phyloP scores from a whole-genome alignment of 2,329 filamentous ascomycete species.

The Xylariaceae sp. region DNA sequence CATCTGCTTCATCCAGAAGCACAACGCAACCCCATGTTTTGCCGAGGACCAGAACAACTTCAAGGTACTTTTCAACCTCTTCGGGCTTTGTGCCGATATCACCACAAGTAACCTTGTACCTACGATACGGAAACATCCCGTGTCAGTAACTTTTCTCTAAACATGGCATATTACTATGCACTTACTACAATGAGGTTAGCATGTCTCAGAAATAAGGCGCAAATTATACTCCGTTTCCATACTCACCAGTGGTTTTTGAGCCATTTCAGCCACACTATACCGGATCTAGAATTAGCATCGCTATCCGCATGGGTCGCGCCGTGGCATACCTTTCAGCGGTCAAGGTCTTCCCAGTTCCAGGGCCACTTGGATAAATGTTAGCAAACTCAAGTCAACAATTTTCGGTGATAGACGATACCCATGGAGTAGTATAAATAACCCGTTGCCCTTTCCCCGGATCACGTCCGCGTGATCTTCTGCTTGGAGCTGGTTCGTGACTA shows the following conservation, averaged over 20 bases:
- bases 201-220: too few relatives aligned
- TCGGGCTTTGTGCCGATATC: background rate
- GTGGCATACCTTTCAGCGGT: slow-evolving; percentile 6
- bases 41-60: background rate
- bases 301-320: background rate
- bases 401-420: background rate
- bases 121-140: too few relatives aligned
- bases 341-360: slow-evolving; percentile 7
- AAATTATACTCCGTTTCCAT: too few relatives aligned
- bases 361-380: slow-evolving; percentile 3
- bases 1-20: too few relatives aligned
- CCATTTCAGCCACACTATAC: background rate
- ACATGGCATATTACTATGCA: too few relatives aligned
- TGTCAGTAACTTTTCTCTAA: too few relatives aligned
- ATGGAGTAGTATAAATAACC: slow-evolving; percentile 5
- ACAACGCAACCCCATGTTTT: background rate
- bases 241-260: background rate
- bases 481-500: slow-evolving; percentile 6
- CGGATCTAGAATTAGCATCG: background rate
- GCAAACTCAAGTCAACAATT: background rate
- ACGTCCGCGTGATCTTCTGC: slow-evolving; percentile 5
- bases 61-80: slow-evolving; percentile 1
- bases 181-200: too few relatives aligned
- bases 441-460: slow-evolving; percentile 6
- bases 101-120: background rate